Base-by-base conservation (phyloP, 306 rosid species). In the Begonia peltatifolia region DNA sequence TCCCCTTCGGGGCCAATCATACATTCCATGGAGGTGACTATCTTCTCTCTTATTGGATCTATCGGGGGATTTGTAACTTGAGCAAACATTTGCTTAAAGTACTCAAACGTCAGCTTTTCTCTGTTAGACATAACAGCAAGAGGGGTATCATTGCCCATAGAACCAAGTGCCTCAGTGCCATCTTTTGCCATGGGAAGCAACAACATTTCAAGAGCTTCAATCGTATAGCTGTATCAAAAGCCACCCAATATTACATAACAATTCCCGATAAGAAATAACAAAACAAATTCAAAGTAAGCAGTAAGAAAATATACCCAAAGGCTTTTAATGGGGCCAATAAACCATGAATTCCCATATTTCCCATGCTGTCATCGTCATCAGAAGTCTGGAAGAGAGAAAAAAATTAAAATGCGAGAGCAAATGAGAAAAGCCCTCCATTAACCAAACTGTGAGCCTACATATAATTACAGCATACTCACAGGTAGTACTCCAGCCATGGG, bases 1-100 rank as follows among this genome's bases (percentile, higher is more conserved):
- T 83, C 99, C 59, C 99, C 99, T 73, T 92, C 99, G 20, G 96
- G 99, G 72, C 99, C 99, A 68, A 92, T 75, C 94, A 92, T 92
- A 56, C 99, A 92, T 68, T 73, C 77, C 94, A 70, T 92, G 43
- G 96, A 86, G 63, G 99, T 92, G 68, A 92, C 99, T 44, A 92
- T 83, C 80, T 86, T 81, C 83, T 92, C 96, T 59, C 99, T 72
- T 22, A 92, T 92, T 59, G 99, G 94, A 67, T 92, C 99, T 44
- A 92, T 92, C 10, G 99, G 99, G 55, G 99, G 99, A 72, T 92
- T 92, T 55, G 99, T 92, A 41, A 92, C 99, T 68, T 92, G 99
- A 59, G 99, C 99, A 59, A 92, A 92, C 96, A 92, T 79, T 70
- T 92, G 96, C 79, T 92, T 92, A 77, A 92, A 86, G 69, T 92